These are phyloP conservation scores for Vanrija humicola DNA, from an alignment of 1,284 basidiomycete species.

Conservation along the genomic window DNA sequence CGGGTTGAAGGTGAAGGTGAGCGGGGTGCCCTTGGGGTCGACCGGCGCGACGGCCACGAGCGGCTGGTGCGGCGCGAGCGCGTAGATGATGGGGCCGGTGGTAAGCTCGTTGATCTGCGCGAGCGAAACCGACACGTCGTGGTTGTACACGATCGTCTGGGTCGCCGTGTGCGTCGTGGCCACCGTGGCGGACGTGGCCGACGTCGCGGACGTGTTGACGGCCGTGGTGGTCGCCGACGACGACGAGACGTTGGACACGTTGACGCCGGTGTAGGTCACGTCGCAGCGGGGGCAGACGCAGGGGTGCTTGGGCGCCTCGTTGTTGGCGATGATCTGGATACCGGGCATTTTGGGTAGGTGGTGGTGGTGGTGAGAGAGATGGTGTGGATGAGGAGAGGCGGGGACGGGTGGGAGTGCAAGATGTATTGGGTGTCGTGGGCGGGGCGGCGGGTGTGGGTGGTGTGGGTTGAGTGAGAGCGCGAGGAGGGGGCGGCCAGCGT, in stretches of 20 bases:
- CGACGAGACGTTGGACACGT: not conserved
- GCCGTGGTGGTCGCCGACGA: no score
- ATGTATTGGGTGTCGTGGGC: no score
- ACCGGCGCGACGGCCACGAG: slow-evolving; percentile 6
- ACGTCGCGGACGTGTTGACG: no score
- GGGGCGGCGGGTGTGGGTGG: no score
- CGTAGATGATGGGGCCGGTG: slow-evolving; percentile 6
- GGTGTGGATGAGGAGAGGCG: no score
- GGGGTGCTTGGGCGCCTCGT: not conserved
- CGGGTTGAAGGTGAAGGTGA: slow-evolving; percentile 5
- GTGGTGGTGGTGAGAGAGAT: no score
- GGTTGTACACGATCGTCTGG: not conserved
- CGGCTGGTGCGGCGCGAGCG: slow-evolving; percentile 7
- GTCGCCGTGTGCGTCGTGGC: no score
- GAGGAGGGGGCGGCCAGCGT: no score
- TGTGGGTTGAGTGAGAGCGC: no score
- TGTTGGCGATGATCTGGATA: slow-evolving; percentile 1
- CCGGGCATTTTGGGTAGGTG: not conserved
- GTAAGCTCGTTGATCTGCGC: slow-evolving; percentile 12
- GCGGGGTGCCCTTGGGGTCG: slow-evolving; percentile 5
- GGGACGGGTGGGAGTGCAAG: no score
- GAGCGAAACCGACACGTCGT: slow-evolving; percentile 15
- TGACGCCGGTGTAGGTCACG: not conserved
- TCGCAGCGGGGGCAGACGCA: not conserved
- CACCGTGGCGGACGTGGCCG: no score